Evolutionary conservation across 768 basidiomycete species (phyloP).

Genomic region (Mycena galopus): DNA sequence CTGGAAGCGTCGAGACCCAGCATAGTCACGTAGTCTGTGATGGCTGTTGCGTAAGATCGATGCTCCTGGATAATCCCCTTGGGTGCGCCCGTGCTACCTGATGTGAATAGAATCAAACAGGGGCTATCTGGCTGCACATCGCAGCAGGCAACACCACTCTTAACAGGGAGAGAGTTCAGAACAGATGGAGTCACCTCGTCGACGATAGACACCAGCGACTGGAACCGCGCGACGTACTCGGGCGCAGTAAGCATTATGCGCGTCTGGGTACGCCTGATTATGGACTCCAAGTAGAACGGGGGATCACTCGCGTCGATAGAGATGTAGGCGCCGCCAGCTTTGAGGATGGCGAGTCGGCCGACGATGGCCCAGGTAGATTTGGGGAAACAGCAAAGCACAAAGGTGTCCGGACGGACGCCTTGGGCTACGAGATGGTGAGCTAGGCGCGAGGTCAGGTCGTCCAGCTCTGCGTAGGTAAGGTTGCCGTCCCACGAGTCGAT

Average conservation of each 20-base stretch:
- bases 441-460: constrained; percentile 2
- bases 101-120: constrained; percentile 5
- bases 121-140: constrained; percentile 6
- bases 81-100: constrained; percentile 10
- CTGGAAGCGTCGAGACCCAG: not conserved
- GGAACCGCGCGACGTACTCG: not conserved
- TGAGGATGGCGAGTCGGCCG: constrained; percentile 6
- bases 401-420: constrained; percentile 5
- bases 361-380: constrained; percentile 3
- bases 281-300: constrained; percentile 2
- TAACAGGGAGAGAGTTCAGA: not conserved
- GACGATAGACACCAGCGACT: not conserved
- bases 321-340: constrained; percentile 10
- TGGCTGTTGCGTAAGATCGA: constrained; percentile 2
- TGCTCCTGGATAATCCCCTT: constrained; percentile 9
- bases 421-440: constrained; percentile 6
- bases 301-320: constrained; percentile 7
- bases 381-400: constrained; percentile 5
- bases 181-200: not conserved
- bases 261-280: constrained; percentile 1
- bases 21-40: not conserved
- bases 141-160: not conserved
- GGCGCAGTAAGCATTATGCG: constrained; percentile 5
- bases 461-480: constrained; percentile 10
- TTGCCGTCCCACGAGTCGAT: constrained; percentile 12